Base-by-base conservation (phyloP, 306 rosid species). In the Quercus ilex region DNA sequence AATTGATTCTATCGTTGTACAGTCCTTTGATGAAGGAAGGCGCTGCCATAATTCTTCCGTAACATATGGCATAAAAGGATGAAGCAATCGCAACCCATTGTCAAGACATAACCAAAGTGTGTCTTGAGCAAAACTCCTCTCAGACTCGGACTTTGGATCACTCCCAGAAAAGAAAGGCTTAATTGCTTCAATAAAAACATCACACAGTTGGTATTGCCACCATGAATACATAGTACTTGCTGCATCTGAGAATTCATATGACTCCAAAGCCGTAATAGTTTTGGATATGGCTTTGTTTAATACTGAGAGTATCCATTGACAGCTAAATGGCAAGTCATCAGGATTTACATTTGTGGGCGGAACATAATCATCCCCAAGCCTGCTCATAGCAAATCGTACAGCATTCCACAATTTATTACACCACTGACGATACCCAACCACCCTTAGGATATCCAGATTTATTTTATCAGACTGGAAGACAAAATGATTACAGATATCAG, bases 31-130 rank as follows among this genome's bases (percentile, higher is more conserved):
- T 23, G 84, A 89, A 80, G 99, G 99, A 84, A 95, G 97, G 52
- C 99, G 99, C 87, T 95, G 99, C 98, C 98, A 95, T 77, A 93
- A 81, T 85, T 95, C 99, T 87, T 95, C 99, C 51, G 98, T 93
- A 71, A 93, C 97, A 65, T 87, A 95, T 41, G 99, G 99, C 98
- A 93, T 95, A 84, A 95, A 91, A 6, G 99, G 99, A 79, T 95
- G 99, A 83, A 95, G 98, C 89, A 95, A 81, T 64, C 98, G 91
- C 83, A 92, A 88, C 51, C 99, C 99, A 84, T 85, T 85, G 72
- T 95, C 99, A 73, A 95, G 94, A 80, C 99, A 95, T 70, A 93
- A 77, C 98, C 99, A 93, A 75, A 95, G 83, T 10, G 98, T 93
- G 83, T 90, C 90, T 89, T 78, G 97, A 25, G 99, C 94, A 77